A percentile compares a stretch with the other conserved stretches of the same genome.
phyloP scores from a whole-genome alignment of 176 grass and related monocot genomes.

The Oryza meridionalis region DNA sequence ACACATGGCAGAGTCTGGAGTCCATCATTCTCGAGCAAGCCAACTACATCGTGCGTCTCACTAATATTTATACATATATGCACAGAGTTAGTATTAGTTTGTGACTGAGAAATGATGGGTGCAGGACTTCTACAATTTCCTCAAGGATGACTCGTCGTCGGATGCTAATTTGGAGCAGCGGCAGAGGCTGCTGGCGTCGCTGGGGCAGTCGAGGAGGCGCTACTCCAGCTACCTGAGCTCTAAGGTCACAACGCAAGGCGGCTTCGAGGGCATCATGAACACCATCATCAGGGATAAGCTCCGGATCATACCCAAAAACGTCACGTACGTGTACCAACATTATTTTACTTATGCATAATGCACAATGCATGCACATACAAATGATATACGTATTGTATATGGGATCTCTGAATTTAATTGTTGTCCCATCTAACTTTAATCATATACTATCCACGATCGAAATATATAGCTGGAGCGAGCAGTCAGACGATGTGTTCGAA shows the following conservation, averaged over 20 bases:
- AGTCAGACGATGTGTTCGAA: constrained; percentile 58
- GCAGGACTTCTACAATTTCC: constrained; percentile 88
- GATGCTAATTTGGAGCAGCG: not conserved
- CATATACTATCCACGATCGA: no score
- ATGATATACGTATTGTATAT: not conserved
- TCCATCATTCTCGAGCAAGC: constrained; percentile 20
- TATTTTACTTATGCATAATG: not conserved
- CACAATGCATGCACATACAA: not conserved
- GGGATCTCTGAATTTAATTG: not conserved
- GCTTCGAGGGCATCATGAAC: constrained; percentile 59
- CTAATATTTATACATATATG: no score
- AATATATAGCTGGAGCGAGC: constrained; percentile 58
- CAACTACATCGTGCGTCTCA: constrained; percentile 58
- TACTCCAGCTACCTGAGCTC: constrained; percentile 61
- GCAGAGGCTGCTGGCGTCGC: constrained; percentile 28
- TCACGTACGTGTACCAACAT: constrained; percentile 36
- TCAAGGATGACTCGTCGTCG: constrained; percentile 49
- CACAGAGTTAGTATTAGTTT: no score
- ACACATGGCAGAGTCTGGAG: constrained; percentile 63
- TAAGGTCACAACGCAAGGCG: constrained; percentile 35
- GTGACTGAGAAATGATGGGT: not conserved
- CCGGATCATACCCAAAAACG: constrained; percentile 63
- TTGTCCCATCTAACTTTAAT: not conserved
- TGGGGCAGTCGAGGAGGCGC: constrained; percentile 28
- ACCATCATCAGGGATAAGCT: constrained; percentile 77